A percentile compares a stretch with the other conserved stretches of the same genome.
Evolutionary conservation across 2,329 filamentous ascomycete species (phyloP).

Genomic region (Claviceps paspali): DNA sequence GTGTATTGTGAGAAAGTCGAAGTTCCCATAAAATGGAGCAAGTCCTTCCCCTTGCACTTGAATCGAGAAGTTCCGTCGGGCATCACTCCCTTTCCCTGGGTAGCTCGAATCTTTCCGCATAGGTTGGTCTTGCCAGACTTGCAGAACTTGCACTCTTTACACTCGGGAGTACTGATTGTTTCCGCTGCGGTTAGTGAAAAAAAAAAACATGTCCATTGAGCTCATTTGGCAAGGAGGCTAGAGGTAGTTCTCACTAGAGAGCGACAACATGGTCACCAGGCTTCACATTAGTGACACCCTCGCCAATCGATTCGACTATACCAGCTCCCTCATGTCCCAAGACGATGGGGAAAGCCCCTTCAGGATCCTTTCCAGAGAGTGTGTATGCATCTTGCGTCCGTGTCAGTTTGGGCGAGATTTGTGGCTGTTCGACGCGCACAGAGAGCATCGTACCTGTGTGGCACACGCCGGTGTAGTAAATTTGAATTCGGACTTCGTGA

Average conservation of each 20-base stretch:
- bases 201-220: not conserved
- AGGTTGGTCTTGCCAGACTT: constrained; percentile 98
- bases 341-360: constrained; percentile 82
- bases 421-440: not conserved
- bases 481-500: constrained; percentile 90
- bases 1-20: constrained; percentile 99
- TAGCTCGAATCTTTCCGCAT: constrained; percentile 95
- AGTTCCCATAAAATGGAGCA: constrained; percentile 98
- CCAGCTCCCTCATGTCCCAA: constrained; percentile 85
- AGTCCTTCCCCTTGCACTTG: constrained; percentile 84
- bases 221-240: not conserved
- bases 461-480: constrained; percentile 97
- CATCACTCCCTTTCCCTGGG: constrained; percentile 92
- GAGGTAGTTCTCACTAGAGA: constrained; percentile 50
- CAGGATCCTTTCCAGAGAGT: constrained; percentile 89
- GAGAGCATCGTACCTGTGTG: constrained; percentile 56
- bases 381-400: constrained; percentile 64
- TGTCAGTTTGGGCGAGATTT: constrained; percentile 4
- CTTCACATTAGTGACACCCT: constrained; percentile 91
- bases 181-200: not conserved
- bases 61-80: constrained; percentile 92
- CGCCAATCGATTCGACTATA: constrained; percentile 83
- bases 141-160: constrained; percentile 98
- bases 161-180: constrained; percentile 69
- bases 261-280: constrained; percentile 81